Evolutionary conservation across 2,329 filamentous ascomycete species (phyloP).

Genomic region (Colletotrichum magnum): DNA sequence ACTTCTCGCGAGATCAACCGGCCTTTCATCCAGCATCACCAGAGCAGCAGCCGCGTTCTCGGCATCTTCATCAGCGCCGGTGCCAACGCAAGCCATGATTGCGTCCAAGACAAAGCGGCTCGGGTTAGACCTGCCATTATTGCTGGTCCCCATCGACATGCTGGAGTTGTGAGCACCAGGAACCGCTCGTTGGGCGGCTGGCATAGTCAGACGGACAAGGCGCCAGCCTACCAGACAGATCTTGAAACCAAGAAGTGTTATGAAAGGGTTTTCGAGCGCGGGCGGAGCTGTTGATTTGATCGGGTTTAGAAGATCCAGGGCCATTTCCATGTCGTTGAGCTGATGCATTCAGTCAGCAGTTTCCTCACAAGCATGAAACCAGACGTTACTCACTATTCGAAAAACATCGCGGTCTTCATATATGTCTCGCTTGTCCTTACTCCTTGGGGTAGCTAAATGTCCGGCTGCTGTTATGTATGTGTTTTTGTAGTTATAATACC

Average conservation of each 20-base stretch:
- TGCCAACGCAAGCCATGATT: conserved; percentile 30
- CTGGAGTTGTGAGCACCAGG: not conserved
- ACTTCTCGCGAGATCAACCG: conserved; percentile 14
- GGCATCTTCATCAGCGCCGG: not conserved
- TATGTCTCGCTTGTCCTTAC: conserved; percentile 27
- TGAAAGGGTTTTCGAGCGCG: conserved; percentile 26
- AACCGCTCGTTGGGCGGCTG: conserved; percentile 6
- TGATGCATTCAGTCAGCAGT: not conserved
- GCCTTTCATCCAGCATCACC: conserved; percentile 15
- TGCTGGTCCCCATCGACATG: conserved; percentile 2
- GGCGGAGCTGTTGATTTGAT: conserved; percentile 24
- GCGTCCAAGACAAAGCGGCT: conserved; percentile 29
- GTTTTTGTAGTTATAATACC: too few species aligned
- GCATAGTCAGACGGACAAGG: conserved; percentile 29
- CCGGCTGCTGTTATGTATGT: not conserved
- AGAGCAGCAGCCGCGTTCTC: conserved; percentile 24
- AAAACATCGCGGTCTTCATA: conserved; percentile 27
- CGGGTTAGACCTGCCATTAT: conserved; percentile 19
- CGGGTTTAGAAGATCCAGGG: conserved; percentile 16
- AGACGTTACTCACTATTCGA: not conserved
- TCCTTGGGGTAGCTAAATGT: conserved; percentile 16
- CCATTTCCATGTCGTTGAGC: conserved; percentile 28
- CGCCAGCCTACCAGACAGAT: conserved; percentile 30
- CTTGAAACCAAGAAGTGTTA: conserved; percentile 29
- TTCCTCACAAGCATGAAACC: not conserved